Percentiles rank a stretch among this genome's conserved stretches.
Conservation (phyloP, 208 protist species). For the Acanthamoeba culbertsoni region DNA sequence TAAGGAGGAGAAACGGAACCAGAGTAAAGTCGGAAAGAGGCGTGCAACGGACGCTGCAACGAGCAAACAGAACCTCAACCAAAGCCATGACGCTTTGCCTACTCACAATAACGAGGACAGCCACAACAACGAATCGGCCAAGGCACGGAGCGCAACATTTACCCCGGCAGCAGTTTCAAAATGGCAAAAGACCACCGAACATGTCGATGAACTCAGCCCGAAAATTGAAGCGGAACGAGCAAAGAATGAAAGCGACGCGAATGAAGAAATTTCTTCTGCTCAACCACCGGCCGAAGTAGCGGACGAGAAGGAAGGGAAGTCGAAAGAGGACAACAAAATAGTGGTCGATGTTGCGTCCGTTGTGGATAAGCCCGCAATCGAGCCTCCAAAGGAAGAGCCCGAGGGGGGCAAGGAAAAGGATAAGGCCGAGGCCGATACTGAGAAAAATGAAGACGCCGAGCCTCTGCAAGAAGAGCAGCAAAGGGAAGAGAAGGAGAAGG, state of each 20-base stretch:
- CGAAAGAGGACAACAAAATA: not conserved
- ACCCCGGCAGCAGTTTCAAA: not conserved
- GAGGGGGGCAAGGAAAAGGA: not conserved
- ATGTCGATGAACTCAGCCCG: not conserved
- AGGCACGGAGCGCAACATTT: not conserved
- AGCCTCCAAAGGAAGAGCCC: not conserved
- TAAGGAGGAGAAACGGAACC: not conserved
- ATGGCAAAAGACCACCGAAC: not conserved
- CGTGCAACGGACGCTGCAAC: not conserved
- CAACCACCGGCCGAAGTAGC: not conserved
- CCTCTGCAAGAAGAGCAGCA: not conserved
- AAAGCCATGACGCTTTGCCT: not conserved
- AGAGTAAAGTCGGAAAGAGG: not conserved
- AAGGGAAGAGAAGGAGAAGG: not conserved
- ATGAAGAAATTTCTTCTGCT: no score
- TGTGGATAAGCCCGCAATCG: not conserved
- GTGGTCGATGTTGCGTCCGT: not conserved
- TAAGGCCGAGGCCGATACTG: not conserved
- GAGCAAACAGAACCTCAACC: not conserved
- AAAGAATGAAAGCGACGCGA: slow-evolving; percentile 23
- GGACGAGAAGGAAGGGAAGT: not conserved
- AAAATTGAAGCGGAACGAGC: not conserved
- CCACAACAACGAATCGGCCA: not conserved
- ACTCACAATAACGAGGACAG: not conserved
- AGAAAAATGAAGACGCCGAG: not conserved